Evolutionary conservation across 352 stramenopile species (phyloP).

Genomic region (Phytopythium aichiense): DNA sequence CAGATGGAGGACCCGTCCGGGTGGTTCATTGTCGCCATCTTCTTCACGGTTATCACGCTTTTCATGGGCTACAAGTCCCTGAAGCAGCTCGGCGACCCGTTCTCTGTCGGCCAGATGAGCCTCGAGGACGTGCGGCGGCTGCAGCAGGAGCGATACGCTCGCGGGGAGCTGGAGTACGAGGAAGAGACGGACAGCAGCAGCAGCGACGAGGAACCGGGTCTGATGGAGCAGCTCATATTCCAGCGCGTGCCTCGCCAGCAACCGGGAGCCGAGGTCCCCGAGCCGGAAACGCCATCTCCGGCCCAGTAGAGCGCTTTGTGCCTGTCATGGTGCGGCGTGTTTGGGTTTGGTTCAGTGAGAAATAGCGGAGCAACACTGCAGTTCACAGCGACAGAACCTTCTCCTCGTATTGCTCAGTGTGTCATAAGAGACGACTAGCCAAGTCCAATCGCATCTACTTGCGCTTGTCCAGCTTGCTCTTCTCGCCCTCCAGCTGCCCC

Average conservation of each 20-base stretch:
- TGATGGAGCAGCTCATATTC: constrained; percentile 5
- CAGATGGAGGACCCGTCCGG: constrained; percentile 66
- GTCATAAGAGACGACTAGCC: background rate
- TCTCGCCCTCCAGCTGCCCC: constrained; percentile 60
- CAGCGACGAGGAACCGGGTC: constrained; percentile 17
- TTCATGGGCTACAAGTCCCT: constrained; percentile 45
- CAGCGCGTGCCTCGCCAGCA: constrained; percentile 3
- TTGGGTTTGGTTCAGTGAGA: background rate
- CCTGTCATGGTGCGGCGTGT: background rate
- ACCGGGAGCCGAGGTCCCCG: background rate
- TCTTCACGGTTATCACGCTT: constrained; percentile 49
- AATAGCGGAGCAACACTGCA: background rate
- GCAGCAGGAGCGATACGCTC: constrained; percentile 71
- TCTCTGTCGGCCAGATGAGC: constrained; percentile 47
- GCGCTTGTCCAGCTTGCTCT: constrained; percentile 65
- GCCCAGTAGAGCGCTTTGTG: background rate
- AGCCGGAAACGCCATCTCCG: background rate
- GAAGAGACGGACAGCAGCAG: constrained; percentile 60
- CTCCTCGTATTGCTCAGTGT: background rate
- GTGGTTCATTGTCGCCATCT: constrained; percentile 57
- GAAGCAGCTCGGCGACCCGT: constrained; percentile 39
- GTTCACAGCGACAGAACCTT: background rate
- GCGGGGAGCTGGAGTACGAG: constrained; percentile 29
- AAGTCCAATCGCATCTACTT: constrained; percentile 24
- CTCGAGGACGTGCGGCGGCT: constrained; percentile 65